Evolutionary conservation across 2,329 filamentous ascomycete species (phyloP).

Genomic region (Epichloe elymi): DNA sequence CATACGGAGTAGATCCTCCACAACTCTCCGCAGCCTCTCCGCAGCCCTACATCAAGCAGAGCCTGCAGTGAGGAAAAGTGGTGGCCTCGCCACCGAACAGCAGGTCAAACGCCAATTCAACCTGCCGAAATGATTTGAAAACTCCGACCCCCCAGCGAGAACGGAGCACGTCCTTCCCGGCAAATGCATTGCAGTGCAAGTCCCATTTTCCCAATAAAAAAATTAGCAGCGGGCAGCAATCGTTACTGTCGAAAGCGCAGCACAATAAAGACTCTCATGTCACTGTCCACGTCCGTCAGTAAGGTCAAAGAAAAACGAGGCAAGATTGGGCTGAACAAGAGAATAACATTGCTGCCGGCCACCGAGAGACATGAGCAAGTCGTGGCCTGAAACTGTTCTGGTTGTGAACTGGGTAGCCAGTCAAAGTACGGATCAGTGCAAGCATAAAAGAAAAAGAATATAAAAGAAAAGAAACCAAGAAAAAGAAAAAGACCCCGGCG

Average conservation of each 20-base stretch:
- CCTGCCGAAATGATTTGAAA: too few relatives aligned
- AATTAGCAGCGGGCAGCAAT: too few relatives aligned
- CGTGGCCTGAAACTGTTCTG: not conserved
- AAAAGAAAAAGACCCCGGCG: not conserved
- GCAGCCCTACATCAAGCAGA: constrained; percentile 32
- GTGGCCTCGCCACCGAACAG: constrained; percentile 9
- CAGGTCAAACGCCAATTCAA: not conserved
- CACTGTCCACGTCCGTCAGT: constrained; percentile 22
- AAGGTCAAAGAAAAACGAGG: not conserved
- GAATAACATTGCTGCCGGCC: not conserved
- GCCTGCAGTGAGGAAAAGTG: constrained; percentile 40
- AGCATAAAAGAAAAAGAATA: too few relatives aligned
- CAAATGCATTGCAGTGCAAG: not conserved
- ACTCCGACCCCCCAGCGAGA: not conserved
- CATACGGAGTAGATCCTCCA: too few relatives aligned
- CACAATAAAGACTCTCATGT: constrained; percentile 7
- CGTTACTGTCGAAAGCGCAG: not conserved
- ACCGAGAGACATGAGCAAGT: not conserved
- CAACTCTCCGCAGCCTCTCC: constrained; percentile 27
- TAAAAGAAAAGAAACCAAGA: not conserved
- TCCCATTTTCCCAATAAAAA: not conserved
- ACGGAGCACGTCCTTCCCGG: not conserved
- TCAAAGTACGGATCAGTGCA: not conserved
- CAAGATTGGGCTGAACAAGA: not conserved
- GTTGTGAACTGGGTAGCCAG: not conserved